Evolutionary conservation across 2,329 filamentous ascomycete species (phyloP), one percentile per base, ranked within the genome.

Genomic region (Ceratocystis cacaofunesta): DNA sequence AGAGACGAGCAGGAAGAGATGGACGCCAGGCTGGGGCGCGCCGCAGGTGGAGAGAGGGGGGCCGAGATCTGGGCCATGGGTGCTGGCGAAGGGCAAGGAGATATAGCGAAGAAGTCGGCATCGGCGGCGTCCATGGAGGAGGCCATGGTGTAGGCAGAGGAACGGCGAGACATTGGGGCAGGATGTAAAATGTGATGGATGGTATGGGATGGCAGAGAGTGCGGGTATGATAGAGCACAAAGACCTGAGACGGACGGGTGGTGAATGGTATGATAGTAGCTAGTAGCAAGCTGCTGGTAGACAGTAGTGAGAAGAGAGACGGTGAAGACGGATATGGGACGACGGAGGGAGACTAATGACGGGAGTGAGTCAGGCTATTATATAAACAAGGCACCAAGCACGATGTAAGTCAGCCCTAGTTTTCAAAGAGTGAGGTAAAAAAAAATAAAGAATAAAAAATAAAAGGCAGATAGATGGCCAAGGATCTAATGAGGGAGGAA

Each of bases 61-160:
- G 46, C 46, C 7, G 52, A 30, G n/a, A 57, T n/a, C 17, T 57
- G 22, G 52, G 52, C 12, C 52, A 57, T 30, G 10, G 52, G 52
- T 7, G 52, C 10, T 28, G 52, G 22, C 22, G 52, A 55, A 44
- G 65, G 65, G 43, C 65, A 66, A 25, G 62, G 62, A 10, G 65
- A 66, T 30, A 66, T 66, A 10, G 65, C 62, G 65, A 66, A 66
- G 65, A 66, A 66, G 44, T 66, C 65, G 52, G 41, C 48, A 30
- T 66, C 65, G 50, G 61, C 65, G 41, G 61, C 50, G 15, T 61
- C 28, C 30, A 41, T 43, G 63, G 44, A 36, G 22, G 52, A 61
- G 44, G 63, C 43, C 63, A 60, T 52, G 43, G 65, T 64, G 22
- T 46, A 46, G 65, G 58, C 58, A 55, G 65, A 66, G 28, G 52